phyloP scores from a whole-genome alignment of 306 rosid species.

The Cyamopsis tetragonoloba region DNA sequence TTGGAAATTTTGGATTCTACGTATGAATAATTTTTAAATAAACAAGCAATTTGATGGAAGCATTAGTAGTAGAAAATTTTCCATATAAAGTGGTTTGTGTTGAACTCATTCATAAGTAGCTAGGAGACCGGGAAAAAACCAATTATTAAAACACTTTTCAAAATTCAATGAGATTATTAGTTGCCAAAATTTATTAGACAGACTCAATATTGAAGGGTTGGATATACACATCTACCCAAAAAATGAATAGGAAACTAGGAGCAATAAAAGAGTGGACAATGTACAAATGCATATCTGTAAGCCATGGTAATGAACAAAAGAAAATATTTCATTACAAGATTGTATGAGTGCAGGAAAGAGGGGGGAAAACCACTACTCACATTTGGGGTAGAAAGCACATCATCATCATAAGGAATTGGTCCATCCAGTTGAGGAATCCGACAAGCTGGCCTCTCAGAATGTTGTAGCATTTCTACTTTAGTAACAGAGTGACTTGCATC shows the following conservation, averaged over 20 bases:
- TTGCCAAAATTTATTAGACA: not conserved
- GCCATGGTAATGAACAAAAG: not conserved
- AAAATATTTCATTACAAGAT: not conserved
- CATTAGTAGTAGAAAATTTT: not conserved
- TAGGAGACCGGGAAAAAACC: not conserved
- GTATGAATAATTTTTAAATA: not conserved
- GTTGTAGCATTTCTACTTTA: slow-evolving; percentile 28
- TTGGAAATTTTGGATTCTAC: not conserved
- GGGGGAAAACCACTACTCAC: slow-evolving; percentile 33
- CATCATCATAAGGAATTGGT: slow-evolving; percentile 80
- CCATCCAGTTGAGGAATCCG: slow-evolving; percentile 91
- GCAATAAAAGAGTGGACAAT: not conserved
- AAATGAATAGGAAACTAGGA: not conserved
- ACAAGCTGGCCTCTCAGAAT: slow-evolving; percentile 37
- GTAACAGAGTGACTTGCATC: slow-evolving; percentile 27
- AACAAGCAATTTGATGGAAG: not conserved
- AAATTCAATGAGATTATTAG: not conserved
- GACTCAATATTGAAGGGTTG: not conserved
- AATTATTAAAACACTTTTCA: not conserved
- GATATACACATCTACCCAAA: not conserved
- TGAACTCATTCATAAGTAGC: too few species aligned
- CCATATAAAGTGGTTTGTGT: not conserved
- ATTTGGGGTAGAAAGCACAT: slow-evolving; percentile 79
- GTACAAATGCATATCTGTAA: not conserved
- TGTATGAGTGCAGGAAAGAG: not conserved